phyloP scores from a whole-genome alignment of 2,329 filamentous ascomycete genomes.

The Hypomyces perniciosus region DNA sequence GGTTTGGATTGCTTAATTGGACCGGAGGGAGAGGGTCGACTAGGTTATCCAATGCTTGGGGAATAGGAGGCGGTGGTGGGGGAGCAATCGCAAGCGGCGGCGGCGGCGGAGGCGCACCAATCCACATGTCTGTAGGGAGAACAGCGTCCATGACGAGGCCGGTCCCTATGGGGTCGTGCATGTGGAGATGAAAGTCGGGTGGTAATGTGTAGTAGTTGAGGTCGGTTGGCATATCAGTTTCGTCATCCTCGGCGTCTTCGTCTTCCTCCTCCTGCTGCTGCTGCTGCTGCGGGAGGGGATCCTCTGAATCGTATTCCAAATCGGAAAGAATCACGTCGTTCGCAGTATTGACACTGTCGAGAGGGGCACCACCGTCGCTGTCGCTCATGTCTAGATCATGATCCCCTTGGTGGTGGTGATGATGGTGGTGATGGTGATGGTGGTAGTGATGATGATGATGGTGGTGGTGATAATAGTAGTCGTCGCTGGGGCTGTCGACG shows the following conservation, averaged over 20 bases:
- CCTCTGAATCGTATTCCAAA: neutral
- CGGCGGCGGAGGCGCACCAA: neutral
- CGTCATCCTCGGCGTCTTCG: constrained; percentile 1
- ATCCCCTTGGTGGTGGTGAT: constrained; percentile 14
- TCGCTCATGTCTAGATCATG: constrained; percentile 31
- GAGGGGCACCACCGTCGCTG: constrained; percentile 27
- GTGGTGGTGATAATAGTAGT: neutral
- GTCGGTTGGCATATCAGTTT: neutral
- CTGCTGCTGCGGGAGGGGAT: neutral
- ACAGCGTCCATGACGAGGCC: too few species aligned
- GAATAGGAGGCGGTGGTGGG: neutral
- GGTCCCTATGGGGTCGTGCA: too few species aligned
- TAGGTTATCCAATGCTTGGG: constrained; percentile 7
- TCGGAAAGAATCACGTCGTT: neutral
- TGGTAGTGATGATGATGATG: neutral
- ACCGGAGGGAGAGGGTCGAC: constrained; percentile 13
- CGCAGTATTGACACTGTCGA: constrained; percentile 11
- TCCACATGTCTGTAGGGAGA: too few species aligned
- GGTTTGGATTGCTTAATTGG: constrained; percentile 28
- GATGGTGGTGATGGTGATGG: neutral
- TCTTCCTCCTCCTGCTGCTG: neutral
- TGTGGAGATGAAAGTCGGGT: too few species aligned
- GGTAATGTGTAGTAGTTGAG: neutral
- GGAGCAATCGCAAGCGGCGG: neutral
- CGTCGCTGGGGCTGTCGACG: neutral